phyloP scores from a whole-genome alignment of 2,329 filamentous ascomycete genomes.

The Macrophomina tecta region DNA sequence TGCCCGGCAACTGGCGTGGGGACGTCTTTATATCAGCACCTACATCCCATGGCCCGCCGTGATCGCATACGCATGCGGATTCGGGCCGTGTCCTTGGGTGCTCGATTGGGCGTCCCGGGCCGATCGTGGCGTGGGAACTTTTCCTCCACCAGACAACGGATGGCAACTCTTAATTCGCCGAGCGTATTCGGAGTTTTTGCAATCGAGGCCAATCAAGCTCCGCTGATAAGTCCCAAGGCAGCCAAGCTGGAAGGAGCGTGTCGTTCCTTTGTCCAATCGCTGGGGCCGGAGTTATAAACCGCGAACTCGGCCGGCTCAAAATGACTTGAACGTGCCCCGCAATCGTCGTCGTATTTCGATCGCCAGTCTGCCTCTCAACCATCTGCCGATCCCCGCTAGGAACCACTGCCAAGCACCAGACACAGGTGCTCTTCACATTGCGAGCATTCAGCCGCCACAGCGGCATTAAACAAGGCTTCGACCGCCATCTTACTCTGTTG shows the following conservation, averaged over 20 bases:
- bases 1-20: too few relatives aligned
- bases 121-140: background rate
- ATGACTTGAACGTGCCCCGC: background rate
- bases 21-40: background rate
- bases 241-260: background rate
- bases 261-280: background rate
- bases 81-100: background rate
- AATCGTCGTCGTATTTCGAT: background rate
- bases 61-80: background rate
- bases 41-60: background rate
- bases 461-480: background rate
- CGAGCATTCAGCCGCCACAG: background rate
- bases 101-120: background rate
- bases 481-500: too few relatives aligned
- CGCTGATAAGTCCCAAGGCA: background rate
- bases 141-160: background rate
- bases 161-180: background rate
- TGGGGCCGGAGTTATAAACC: background rate
- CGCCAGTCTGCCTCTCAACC: background rate
- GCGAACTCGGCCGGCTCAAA: background rate
- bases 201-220: background rate
- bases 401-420: background rate
- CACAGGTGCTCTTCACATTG: background rate
- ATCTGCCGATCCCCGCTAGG: background rate
- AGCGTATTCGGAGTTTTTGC: background rate